These are phyloP conservation scores for Citrus maxima DNA, from an alignment of 345 rosid genomes.

Conservation along the genomic window DNA sequence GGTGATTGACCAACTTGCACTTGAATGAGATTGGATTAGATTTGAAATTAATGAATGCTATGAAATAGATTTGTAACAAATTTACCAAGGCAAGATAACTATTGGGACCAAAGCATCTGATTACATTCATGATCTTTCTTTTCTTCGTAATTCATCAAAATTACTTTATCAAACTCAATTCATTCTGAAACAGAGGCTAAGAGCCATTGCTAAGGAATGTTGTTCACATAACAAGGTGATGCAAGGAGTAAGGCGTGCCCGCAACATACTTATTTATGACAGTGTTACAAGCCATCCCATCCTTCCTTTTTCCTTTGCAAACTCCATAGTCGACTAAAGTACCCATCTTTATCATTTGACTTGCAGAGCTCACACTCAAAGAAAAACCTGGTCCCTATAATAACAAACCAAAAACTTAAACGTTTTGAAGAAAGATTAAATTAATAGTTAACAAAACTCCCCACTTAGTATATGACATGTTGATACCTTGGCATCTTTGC, in stretches of 20 bases:
- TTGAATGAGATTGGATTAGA: background rate
- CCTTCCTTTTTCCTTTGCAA: conserved; percentile 76
- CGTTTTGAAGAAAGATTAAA: background rate
- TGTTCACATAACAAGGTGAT: background rate
- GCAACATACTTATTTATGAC: conserved; percentile 69
- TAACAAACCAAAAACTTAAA: conserved; percentile 8
- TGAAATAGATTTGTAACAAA: background rate
- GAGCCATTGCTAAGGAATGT: background rate
- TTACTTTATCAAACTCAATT: background rate
- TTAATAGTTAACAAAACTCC: background rate
- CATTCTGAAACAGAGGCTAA: background rate
- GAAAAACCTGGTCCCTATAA: conserved; percentile 71
- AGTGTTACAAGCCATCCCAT: conserved; percentile 66
- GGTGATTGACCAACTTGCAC: background rate
- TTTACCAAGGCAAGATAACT: background rate
- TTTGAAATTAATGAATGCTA: background rate
- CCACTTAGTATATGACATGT: conserved; percentile 3
- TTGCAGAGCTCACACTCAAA: conserved; percentile 58
- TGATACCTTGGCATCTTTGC: conserved; percentile 59
- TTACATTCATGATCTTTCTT: background rate
- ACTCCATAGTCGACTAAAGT: conserved; percentile 81
- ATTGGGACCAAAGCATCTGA: background rate
- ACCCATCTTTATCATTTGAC: conserved; percentile 76
- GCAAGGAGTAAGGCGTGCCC: background rate
- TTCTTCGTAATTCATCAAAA: background rate